Evolutionary conservation across 306 rosid genomes (phyloP).

Genomic region (Corylus avellana): DNA sequence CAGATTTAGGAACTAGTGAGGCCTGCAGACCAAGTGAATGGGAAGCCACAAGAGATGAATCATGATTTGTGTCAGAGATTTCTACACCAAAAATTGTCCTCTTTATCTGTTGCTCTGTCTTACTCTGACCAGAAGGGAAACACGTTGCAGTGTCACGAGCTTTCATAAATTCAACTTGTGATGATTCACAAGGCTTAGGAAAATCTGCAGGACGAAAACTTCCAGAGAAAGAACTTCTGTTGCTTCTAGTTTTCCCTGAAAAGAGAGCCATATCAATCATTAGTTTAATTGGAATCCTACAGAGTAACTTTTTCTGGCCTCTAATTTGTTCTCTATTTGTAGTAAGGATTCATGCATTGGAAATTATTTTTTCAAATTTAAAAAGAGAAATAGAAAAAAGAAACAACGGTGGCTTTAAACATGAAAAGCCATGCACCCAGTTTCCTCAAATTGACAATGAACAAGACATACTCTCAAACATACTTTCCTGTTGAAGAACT

Average conservation of each 20-base stretch:
- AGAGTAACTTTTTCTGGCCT: neutral
- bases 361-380: neutral
- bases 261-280: neutral
- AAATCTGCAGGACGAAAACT: constrained; percentile 21
- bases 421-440: neutral
- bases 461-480: neutral
- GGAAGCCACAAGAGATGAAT: neutral
- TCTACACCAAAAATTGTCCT: constrained; percentile 8
- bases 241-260: constrained; percentile 23
- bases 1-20: neutral
- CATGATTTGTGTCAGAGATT: neutral
- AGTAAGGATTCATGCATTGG: neutral
- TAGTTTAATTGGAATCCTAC: neutral
- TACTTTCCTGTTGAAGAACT: neutral
- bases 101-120: constrained; percentile 19
- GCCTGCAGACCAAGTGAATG: constrained; percentile 1
- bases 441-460: neutral
- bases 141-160: constrained; percentile 1
- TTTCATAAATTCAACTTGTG: constrained; percentile 20
- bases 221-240: constrained; percentile 8
- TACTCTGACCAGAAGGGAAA: constrained; percentile 11
- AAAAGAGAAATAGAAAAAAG: too few species aligned
- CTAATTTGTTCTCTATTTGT: neutral
- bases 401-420: neutral
- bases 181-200: constrained; percentile 24